Percentiles rank a stretch among this genome's conserved stretches.
phyloP scores from a whole-genome alignment of 139 green algal species.

The Trebouxia sp. region DNA sequence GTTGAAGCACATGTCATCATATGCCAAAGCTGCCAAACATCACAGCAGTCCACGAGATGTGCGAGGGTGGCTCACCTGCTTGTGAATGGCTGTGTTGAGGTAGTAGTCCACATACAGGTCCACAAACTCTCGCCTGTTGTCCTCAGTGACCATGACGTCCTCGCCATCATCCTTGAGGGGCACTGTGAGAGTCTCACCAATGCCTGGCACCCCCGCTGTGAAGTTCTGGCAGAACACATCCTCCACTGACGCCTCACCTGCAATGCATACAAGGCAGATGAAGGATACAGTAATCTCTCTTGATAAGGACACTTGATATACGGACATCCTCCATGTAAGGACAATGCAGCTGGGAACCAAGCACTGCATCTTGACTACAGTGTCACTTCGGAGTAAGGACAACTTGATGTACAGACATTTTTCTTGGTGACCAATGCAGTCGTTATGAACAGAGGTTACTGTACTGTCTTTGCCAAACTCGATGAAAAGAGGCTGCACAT shows the following conservation, averaged over 20 bases:
- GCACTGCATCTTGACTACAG: no score
- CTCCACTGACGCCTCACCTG: conserved; percentile 53
- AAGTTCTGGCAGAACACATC: conserved; percentile 88
- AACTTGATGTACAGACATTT: no score
- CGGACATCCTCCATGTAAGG: no score
- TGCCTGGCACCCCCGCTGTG: conserved; percentile 69
- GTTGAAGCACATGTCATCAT: background rate
- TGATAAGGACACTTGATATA: no score
- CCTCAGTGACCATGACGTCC: conserved; percentile 78
- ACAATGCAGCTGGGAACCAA: no score
- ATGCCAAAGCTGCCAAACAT: no score
- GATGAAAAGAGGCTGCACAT: no score
- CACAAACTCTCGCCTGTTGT: conserved; percentile 87
- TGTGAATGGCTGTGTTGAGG: conserved; percentile 66
- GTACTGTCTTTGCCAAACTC: no score
- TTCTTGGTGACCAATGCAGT: no score
- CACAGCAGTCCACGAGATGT: background rate
- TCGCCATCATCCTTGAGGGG: conserved; percentile 64
- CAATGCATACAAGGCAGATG: conserved; percentile 29
- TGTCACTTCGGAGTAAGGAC: no score
- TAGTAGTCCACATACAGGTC: conserved; percentile 78
- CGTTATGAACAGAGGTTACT: no score
- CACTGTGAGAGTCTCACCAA: conserved; percentile 62
- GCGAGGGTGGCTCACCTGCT: background rate
- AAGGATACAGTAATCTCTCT: no score